Evolutionary conservation across 2,329 filamentous ascomycete genomes (phyloP).

Genomic region (Alternaria tenuissima): DNA sequence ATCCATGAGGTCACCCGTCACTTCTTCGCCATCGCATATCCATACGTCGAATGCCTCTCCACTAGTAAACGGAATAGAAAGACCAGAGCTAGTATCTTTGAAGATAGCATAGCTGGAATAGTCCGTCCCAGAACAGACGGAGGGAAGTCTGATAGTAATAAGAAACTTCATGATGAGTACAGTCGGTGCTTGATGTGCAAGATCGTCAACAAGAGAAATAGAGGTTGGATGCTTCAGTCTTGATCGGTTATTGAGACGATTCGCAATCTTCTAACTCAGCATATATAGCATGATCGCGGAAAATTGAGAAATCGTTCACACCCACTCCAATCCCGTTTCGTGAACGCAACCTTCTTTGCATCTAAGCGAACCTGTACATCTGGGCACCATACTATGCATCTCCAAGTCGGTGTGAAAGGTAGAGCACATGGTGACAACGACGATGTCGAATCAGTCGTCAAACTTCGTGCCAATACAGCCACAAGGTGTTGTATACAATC

Average conservation of each 20-base stretch:
- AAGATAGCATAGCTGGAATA: neutral
- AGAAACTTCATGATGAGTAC: neutral
- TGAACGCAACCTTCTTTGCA: neutral
- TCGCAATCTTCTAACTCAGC: rapidly evolving
- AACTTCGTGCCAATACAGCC: too few relatives aligned
- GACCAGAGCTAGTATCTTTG: neutral
- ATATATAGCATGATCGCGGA: neutral
- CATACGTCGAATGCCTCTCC: neutral
- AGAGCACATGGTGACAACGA: neutral
- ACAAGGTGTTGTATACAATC: neutral
- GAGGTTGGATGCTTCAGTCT: rapidly evolving
- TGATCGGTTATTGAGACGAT: rapidly evolving
- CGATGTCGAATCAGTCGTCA: too few relatives aligned
- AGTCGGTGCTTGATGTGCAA: neutral
- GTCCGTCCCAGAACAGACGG: neutral
- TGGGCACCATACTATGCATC: neutral
- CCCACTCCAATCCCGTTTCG: neutral
- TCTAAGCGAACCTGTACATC: neutral
- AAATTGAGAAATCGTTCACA: neutral
- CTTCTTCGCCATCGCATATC: neutral
- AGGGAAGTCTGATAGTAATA: neutral
- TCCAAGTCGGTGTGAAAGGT: neutral
- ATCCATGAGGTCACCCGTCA: neutral
- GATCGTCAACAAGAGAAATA: too few relatives aligned
- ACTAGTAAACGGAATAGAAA: neutral